Conservation (phyloP, 768 basidiomycete species). For the Boletus barrowsii region DNA sequence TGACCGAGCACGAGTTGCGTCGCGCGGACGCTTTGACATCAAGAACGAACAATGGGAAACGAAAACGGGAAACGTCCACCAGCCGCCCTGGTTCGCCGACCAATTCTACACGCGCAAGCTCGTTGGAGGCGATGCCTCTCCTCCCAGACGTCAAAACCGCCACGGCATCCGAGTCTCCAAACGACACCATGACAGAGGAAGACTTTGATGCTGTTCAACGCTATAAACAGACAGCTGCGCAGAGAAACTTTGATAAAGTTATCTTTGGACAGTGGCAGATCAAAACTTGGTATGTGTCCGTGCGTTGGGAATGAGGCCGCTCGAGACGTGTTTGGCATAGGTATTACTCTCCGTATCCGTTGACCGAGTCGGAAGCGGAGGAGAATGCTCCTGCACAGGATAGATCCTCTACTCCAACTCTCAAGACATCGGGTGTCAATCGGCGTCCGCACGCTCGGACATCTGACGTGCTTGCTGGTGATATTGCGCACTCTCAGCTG, state of each 20-base stretch:
- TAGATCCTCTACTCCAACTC: constrained; percentile 22
- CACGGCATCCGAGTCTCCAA: constrained; percentile 17
- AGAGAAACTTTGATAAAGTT: constrained; percentile 85
- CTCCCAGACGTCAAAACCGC: constrained; percentile 10
- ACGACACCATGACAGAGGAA: constrained; percentile 56
- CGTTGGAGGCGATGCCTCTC: constrained; percentile 8
- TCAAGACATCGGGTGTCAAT: constrained; percentile 49
- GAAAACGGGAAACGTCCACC: constrained; percentile 23
- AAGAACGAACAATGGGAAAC: constrained; percentile 32
- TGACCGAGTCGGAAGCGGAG: constrained; percentile 63
- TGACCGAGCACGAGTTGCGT: constrained; percentile 42
- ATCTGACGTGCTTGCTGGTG: constrained; percentile 67
- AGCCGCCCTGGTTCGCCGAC: constrained; percentile 17
- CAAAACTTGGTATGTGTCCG: constrained; percentile 71
- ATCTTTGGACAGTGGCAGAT: constrained; percentile 85
- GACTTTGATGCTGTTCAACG: constrained; percentile 61
- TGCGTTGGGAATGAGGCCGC: background rate
- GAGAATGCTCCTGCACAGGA: constrained; percentile 35
- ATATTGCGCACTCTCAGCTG: constrained; percentile 46
- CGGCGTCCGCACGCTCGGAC: constrained; percentile 70
- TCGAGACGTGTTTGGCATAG: constrained; percentile 36
- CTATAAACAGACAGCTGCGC: constrained; percentile 62
- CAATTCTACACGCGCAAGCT: constrained; percentile 24
- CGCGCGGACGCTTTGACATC: constrained; percentile 14
- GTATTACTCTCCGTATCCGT: constrained; percentile 93